A percentile compares a stretch with the other conserved stretches of the same genome.
Evolutionary conservation across 495 filamentous ascomycete genomes (phyloP).

Genomic region (Hyaloscypha hepaticicola): DNA sequence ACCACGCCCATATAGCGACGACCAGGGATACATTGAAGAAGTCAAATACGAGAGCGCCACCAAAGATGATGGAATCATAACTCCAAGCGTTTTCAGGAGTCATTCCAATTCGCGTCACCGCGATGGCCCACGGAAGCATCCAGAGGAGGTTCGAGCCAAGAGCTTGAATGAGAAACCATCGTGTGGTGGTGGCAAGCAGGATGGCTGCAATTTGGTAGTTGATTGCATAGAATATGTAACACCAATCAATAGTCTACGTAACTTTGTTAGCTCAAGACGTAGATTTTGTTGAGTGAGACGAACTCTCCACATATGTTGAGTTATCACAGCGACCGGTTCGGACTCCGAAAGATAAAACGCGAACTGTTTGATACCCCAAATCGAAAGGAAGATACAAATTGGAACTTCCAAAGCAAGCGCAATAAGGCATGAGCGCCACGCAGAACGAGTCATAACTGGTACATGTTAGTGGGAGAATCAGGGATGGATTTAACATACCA

Average conservation of each 20-base stretch:
- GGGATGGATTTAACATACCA: constrained; percentile 26
- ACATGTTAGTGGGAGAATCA: constrained; percentile 27
- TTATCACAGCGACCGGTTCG: constrained; percentile 56
- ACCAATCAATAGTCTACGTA: constrained; percentile 61
- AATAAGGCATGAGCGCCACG: constrained; percentile 50
- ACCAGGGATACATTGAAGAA: constrained; percentile 56
- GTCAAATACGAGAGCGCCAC: constrained; percentile 66
- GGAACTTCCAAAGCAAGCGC: constrained; percentile 60
- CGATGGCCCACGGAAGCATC: constrained; percentile 71
- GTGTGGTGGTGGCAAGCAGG: constrained; percentile 61
- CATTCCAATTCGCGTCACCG: constrained; percentile 48
- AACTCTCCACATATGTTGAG: constrained; percentile 65
- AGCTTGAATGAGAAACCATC: constrained; percentile 68
- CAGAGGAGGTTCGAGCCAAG: constrained; percentile 64
- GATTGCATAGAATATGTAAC: constrained; percentile 72
- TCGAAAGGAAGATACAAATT: constrained; percentile 59
- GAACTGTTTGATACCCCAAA: constrained; percentile 57
- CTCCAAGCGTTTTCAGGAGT: constrained; percentile 61
- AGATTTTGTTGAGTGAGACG: constrained; percentile 3
- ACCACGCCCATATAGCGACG: constrained; percentile 55
- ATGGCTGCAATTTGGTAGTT: constrained; percentile 64
- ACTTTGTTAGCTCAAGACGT: not conserved
- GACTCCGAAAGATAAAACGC: constrained; percentile 59
- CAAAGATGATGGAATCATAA: constrained; percentile 66
- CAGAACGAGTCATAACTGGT: constrained; percentile 49